Conservation (phyloP, 371 early-diverging fungal species). For the Antonospora locustae region DNA sequence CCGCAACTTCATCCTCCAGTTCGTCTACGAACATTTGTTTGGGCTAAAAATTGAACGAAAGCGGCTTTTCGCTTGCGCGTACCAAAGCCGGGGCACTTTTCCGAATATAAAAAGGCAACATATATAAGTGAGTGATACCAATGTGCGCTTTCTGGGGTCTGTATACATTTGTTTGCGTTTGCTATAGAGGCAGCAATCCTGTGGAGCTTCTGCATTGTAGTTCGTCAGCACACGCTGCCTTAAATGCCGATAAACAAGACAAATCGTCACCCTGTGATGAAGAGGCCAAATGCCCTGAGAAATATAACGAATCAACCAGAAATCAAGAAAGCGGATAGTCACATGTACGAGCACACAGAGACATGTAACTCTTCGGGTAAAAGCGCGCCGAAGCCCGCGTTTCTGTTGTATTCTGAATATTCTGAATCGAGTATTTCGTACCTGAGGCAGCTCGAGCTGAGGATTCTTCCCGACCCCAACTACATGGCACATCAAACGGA, state of each 20-base stretch:
- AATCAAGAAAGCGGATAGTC: slow-evolving; percentile 17
- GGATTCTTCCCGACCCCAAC: slow-evolving; percentile 17
- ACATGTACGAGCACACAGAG: slow-evolving; percentile 5
- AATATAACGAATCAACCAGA: slow-evolving; percentile 1
- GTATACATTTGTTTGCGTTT: too few species aligned
- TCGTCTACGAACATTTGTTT: slow-evolving; percentile 23
- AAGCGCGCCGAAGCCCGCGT: slow-evolving; percentile 2
- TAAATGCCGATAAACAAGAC: too few species aligned
- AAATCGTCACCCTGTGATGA: too few species aligned
- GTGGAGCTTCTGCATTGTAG: too few species aligned
- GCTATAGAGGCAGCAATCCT: too few species aligned
- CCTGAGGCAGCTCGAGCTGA: slow-evolving; percentile 3
- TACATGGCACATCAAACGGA: slow-evolving; percentile 71
- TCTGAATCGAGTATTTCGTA: not conserved
- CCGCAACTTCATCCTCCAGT: slow-evolving; percentile 9
- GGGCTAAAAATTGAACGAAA: slow-evolving; percentile 23
- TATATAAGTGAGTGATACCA: too few species aligned
- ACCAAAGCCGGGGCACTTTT: too few species aligned
- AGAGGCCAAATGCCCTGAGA: slow-evolving; percentile 22
- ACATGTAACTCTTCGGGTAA: not conserved
- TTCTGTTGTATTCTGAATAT: not conserved
- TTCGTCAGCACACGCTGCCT: too few species aligned
- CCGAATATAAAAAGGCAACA: slow-evolving; percentile 30
- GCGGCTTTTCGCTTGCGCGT: slow-evolving; percentile 40
- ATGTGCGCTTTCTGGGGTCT: too few species aligned